Evolutionary conservation across 176 grass and related monocot species (phyloP).

Genomic region (Phyllostachys edulis): DNA sequence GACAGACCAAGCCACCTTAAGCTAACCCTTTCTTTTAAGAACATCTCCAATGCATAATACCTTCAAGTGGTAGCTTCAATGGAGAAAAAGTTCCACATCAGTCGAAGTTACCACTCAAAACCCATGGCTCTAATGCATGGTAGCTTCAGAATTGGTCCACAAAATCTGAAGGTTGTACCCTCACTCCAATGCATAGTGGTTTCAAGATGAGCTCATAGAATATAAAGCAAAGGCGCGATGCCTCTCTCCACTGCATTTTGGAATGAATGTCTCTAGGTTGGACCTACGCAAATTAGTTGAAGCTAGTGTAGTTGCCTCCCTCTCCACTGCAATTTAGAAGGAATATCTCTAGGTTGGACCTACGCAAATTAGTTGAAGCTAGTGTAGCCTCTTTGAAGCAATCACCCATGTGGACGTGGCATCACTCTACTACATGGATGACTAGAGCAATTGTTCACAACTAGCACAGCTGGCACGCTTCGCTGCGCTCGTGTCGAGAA

Average conservation of each 20-base stretch:
- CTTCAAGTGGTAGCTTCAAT: background rate
- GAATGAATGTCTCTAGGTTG: background rate
- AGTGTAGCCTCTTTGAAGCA: background rate
- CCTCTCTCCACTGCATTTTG: background rate
- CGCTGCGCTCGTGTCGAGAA: too few relatives aligned
- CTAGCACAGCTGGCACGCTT: too few relatives aligned
- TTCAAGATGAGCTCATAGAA: background rate
- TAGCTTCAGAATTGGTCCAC: too few relatives aligned
- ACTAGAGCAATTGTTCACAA: background rate
- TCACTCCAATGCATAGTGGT: too few relatives aligned
- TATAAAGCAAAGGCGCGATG: background rate
- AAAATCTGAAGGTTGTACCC: too few relatives aligned
- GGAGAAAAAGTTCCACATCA: background rate
- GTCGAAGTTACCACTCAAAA: background rate
- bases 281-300: too few relatives aligned
- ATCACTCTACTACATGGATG: background rate
- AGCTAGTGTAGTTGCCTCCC: too few relatives aligned
- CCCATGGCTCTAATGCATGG: too few relatives aligned
- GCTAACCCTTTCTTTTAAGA: background rate
- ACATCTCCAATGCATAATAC: background rate
- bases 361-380: too few relatives aligned
- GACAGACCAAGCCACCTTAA: background rate
- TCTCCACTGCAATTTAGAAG: too few relatives aligned
- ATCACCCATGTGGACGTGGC: background rate
- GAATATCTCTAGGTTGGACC: too few relatives aligned